Evolutionary conservation across 2,329 filamentous ascomycete species (phyloP).

Genomic region (Paramyrothecium sp.): DNA sequence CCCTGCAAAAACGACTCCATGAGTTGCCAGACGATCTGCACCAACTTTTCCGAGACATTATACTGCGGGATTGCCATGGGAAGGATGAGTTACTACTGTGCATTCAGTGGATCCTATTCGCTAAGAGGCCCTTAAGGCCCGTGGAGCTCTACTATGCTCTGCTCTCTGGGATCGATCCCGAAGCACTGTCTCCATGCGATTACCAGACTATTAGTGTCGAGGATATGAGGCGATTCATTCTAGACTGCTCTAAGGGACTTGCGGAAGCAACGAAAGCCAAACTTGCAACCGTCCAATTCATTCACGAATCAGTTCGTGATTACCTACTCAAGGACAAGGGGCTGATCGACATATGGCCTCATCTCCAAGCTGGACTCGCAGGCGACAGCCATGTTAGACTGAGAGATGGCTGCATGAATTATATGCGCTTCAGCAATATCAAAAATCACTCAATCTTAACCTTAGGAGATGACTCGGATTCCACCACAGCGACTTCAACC

Average conservation of each 20-base stretch:
- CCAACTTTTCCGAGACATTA: conserved; percentile 40
- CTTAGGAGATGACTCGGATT: not conserved
- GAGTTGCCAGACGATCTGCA: conserved; percentile 32
- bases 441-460: not conserved
- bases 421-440: not conserved
- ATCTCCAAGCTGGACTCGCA: not conserved
- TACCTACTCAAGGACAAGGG: conserved; percentile 33
- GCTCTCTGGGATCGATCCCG: not conserved
- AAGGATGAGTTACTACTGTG: conserved; percentile 34
- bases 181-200: not conserved
- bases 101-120: conserved; percentile 43
- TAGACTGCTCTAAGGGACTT: conserved; percentile 41
- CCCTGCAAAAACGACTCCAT: conserved; percentile 22
- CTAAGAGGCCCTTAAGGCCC: conserved; percentile 29
- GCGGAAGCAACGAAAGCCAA: conserved; percentile 30
- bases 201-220: not conserved
- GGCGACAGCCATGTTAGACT: not conserved
- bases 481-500: not conserved
- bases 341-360: not conserved
- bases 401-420: not conserved
- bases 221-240: conserved; percentile 21
- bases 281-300: conserved; percentile 35
- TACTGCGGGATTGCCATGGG: conserved; percentile 35
- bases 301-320: conserved; percentile 46
- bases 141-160: conserved; percentile 31